Evolutionary conservation across 495 filamentous ascomycete species (phyloP), one percentile per base, ranked within the genome.

Genomic region (Viridothelium virens): DNA sequence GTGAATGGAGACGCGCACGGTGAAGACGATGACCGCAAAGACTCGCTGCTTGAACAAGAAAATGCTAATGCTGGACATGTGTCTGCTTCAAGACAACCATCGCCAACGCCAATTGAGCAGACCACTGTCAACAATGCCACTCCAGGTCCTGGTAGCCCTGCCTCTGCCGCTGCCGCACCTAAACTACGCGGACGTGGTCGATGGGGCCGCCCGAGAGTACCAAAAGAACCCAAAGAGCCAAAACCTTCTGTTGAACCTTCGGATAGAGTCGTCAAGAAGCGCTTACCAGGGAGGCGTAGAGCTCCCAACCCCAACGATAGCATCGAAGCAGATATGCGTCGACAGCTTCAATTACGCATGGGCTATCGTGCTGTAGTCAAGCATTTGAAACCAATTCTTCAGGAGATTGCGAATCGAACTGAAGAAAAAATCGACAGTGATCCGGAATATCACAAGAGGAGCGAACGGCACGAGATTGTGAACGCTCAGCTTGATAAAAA

Each of bases 271-370:
- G n/a, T 38, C 66, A 59, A 59, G 36, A 75, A 70, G 63, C 71
- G 74, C 18, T 67, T 76, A 18, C 75, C 75, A 31, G 77, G 77
- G 68, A 61, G 77, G 25, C 69, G 76, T 50, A 66, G 77, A 66
- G 74, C 72, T 38, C 71, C 68, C 38, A 72, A 79, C 73, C 56
- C 72, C 36, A 67, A 73, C 62, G 46, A 66, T 50, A 71, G 66
- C 31, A 69, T 79, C 33, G 77, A 79, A 68, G 65, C 72, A 16
- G 70, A 75, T 41, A 68, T 79, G 61, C 71, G 74, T 41, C 72
- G 77, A 1, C 76, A 79, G 63, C 70, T 76, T 5, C 63, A 74
- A 38, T 65, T 77, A 16, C 77, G 75, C 66, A 77, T 70, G 62
- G 65, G 61, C 38, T 79, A 74, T 67, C 71, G 76, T 11, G 63